phyloP scores from a whole-genome alignment of 495 filamentous ascomycete genomes.

The Penicillium coprophilum region DNA sequence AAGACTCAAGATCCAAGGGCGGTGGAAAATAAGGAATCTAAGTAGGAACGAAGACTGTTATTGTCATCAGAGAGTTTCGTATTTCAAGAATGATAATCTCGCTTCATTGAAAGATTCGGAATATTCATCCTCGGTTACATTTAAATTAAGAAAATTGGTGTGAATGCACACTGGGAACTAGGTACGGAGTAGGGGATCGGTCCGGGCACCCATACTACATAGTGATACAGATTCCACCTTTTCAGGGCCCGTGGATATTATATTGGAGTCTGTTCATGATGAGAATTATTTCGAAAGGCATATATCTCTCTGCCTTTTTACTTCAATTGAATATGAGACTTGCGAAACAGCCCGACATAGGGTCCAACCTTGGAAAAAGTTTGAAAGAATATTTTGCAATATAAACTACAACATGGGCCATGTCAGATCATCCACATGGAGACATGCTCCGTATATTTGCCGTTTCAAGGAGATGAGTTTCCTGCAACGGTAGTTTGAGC shows the following conservation, averaged over 20 bases:
- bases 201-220: background rate
- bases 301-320: no score
- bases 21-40: background rate
- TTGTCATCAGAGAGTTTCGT: no score
- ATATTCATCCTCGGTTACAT: no score
- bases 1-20: background rate
- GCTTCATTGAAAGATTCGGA: no score
- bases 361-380: no score
- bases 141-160: background rate
- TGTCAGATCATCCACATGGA: background rate
- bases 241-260: background rate
- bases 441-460: background rate
- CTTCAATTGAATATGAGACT: no score
- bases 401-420: no score
- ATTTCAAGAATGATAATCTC: background rate
- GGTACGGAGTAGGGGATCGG: background rate
- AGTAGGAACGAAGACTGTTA: background rate
- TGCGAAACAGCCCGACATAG: background rate
- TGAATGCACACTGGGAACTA: no score
- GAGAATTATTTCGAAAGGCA: background rate
- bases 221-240: background rate
- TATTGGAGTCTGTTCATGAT: background rate
- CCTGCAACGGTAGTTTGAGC: background rate
- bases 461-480: no score
- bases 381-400: no score